Evolutionary conservation across 2,329 filamentous ascomycete genomes (phyloP).

Genomic region (Aspergillus brunneoviolaceus): DNA sequence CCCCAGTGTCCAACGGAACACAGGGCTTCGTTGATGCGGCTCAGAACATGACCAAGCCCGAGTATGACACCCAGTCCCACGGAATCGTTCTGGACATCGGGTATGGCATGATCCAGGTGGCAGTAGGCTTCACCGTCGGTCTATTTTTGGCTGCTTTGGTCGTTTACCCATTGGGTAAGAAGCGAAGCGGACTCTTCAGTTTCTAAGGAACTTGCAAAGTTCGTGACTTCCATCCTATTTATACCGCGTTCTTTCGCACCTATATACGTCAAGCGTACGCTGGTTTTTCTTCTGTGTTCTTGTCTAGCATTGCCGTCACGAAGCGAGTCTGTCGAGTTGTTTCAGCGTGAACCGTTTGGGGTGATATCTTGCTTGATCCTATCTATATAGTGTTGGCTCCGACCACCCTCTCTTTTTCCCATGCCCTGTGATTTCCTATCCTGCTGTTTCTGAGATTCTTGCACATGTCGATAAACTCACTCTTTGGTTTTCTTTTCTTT

Average conservation of each 20-base stretch:
- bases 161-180: conserved; percentile 51
- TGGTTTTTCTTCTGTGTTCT: background rate
- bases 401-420: background rate
- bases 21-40: conserved; percentile 32
- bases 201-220: conserved; percentile 29
- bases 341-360: background rate
- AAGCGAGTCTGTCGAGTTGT: conserved; percentile 1
- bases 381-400: background rate
- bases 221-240: background rate
- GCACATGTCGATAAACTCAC: background rate
- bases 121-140: conserved; percentile 52
- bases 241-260: background rate
- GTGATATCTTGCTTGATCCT: background rate
- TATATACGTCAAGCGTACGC: background rate
- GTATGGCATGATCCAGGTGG: conserved; percentile 51
- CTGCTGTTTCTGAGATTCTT: background rate
- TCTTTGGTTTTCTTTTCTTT: background rate
- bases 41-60: conserved; percentile 22
- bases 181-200: conserved; percentile 50
- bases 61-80: conserved; percentile 19
- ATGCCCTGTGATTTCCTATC: background rate
- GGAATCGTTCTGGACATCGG: conserved; percentile 47
- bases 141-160: conserved; percentile 50
- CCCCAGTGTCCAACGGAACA: conserved; percentile 47
- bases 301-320: background rate